A percentile compares a stretch with the other conserved stretches of the same genome.
phyloP scores from a whole-genome alignment of 2,329 filamentous ascomycete genomes.

The Diplocarpon mali region DNA sequence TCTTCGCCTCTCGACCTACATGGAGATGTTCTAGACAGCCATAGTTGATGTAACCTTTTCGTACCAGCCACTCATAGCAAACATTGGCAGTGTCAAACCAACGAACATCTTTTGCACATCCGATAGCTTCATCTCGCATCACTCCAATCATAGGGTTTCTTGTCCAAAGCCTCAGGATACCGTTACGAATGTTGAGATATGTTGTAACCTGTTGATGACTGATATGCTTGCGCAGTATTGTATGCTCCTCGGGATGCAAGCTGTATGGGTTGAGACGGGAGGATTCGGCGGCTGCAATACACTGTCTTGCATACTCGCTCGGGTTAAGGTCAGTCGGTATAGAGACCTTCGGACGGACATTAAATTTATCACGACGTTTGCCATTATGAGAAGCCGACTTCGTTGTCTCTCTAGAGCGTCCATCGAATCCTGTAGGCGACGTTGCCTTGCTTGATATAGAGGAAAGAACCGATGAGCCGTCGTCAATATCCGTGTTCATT shows the following conservation, averaged over 20 bases:
- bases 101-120: conserved; percentile 75
- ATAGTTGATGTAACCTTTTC: conserved; percentile 92
- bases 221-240: conserved; percentile 67
- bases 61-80: conserved; percentile 85
- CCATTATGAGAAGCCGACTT: conserved; percentile 20
- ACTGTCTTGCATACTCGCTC: conserved; percentile 80
- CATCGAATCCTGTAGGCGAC: conserved; percentile 42
- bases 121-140: conserved; percentile 73
- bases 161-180: conserved; percentile 82
- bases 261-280: conserved; percentile 84
- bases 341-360: conserved; percentile 66
- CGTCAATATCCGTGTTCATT: conserved; percentile 40
- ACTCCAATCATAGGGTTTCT: conserved; percentile 76
- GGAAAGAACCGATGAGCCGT: conserved; percentile 37
- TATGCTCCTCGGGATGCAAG: conserved; percentile 75
- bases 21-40: conserved; percentile 67
- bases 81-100: conserved; percentile 86
- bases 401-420: conserved; percentile 26
- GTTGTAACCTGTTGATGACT: conserved; percentile 84
- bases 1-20: conserved; percentile 26
- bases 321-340: conserved; percentile 66
- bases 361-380: conserved; percentile 34
- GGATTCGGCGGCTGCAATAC: conserved; percentile 77
- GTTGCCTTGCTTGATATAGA: conserved; percentile 52
- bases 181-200: conserved; percentile 93